A percentile compares a stretch with the other conserved stretches of the same genome.
These are phyloP conservation scores for Pascua guehoae DNA, from an alignment of 1,284 basidiomycete species.

Conservation along the genomic window DNA sequence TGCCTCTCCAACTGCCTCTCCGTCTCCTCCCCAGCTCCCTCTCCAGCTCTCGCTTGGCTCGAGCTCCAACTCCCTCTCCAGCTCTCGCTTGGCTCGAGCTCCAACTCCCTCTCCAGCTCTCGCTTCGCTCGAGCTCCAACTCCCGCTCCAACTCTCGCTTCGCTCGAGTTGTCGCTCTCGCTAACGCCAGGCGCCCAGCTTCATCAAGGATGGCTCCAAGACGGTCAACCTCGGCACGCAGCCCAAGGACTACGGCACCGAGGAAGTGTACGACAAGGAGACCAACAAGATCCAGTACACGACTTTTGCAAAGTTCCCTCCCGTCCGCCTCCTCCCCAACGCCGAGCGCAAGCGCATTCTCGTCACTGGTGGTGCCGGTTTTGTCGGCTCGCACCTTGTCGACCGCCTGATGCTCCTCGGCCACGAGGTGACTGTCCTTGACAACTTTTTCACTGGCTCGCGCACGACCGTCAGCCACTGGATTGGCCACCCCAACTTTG, in stretches of 20 bases:
- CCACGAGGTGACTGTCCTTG: conserved; percentile 94
- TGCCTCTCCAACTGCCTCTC: too few species aligned
- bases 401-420: conserved; percentile 96
- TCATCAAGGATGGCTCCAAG: conserved; percentile 55
- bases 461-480: conserved; percentile 85
- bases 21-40: background rate
- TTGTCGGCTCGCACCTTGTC: conserved; percentile 94
- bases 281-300: conserved; percentile 81
- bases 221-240: conserved; percentile 54
- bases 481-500: conserved; percentile 97
- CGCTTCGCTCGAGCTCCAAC: background rate
- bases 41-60: too few species aligned
- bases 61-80: too few species aligned
- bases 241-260: conserved; percentile 62
- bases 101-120: too few species aligned
- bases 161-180: background rate
- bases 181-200: conserved; percentile 35
- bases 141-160: background rate
- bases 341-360: conserved; percentile 80
- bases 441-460: conserved; percentile 97
- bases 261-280: conserved; percentile 76
- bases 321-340: conserved; percentile 78
- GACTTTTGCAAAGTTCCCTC: conserved; percentile 82
- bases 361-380: conserved; percentile 87
- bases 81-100: too few species aligned